Evolutionary conservation across 768 basidiomycete genomes (phyloP).

Genomic region (Panaeolus cyanescens): DNA sequence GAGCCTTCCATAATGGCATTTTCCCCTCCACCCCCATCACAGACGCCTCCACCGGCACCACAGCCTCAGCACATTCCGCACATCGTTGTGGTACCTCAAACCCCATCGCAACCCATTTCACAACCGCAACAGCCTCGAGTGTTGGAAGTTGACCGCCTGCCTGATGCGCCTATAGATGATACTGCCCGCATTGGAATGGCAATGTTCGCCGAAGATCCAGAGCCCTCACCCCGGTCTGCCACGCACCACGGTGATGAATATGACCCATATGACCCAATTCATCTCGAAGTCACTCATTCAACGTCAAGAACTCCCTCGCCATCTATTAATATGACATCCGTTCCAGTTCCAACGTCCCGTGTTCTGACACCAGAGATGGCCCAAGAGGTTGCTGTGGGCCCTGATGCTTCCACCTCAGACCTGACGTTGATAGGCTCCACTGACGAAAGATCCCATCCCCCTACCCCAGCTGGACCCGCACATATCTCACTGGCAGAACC

Average conservation of each 20-base stretch:
- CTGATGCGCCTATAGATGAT: constrained; percentile 12
- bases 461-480: not conserved
- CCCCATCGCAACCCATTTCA: constrained; percentile 3
- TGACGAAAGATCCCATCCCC: not conserved
- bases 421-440: not conserved
- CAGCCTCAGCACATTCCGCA: constrained; percentile 2
- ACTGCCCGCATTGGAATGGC: constrained; percentile 29
- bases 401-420: not conserved
- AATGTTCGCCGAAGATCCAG: constrained; percentile 18
- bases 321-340: constrained; percentile 4
- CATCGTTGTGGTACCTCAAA: not conserved
- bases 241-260: constrained; percentile 15
- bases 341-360: not conserved
- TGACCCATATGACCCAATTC: constrained; percentile 26
- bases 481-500: not conserved
- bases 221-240: not conserved
- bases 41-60: not conserved
- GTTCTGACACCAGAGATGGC: not conserved
- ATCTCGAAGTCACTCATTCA: constrained; percentile 16
- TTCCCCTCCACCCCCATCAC: not conserved
- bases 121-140: constrained; percentile 4
- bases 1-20: constrained; percentile 3
- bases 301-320: constrained; percentile 17
- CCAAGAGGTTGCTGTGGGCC: not conserved
- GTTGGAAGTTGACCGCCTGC: constrained; percentile 5